Evolutionary conservation across 305 asterid genomes (phyloP).

Genomic region (Withania somnifera): DNA sequence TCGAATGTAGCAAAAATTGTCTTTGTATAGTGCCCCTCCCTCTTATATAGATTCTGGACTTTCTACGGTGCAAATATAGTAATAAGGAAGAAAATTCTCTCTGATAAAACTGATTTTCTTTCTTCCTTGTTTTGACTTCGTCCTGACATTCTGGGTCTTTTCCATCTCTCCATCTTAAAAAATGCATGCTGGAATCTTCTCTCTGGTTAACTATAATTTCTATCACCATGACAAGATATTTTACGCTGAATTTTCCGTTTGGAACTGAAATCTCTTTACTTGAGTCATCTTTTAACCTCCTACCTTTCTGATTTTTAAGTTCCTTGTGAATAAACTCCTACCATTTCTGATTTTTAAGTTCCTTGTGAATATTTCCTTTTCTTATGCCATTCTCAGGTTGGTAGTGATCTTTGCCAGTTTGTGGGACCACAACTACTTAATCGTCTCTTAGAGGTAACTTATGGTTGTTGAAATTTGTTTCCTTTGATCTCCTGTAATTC

Average conservation of each 20-base stretch:
- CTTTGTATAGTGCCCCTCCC: too few relatives aligned
- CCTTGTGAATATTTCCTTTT: background rate
- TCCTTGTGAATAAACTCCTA: background rate
- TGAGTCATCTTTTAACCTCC: background rate
- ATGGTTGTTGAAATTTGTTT: background rate
- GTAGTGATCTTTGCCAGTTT: slow-evolving; percentile 75
- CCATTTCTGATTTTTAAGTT: background rate
- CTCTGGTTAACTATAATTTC: background rate
- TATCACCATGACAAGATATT: background rate
- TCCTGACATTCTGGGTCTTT: background rate
- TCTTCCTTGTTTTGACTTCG: background rate
- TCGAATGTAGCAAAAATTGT: too few relatives aligned
- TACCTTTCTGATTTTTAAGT: background rate
- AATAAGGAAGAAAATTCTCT: background rate
- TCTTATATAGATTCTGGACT: too few relatives aligned
- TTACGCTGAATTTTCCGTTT: background rate
- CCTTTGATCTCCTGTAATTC: background rate
- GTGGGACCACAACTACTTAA: slow-evolving; percentile 70
- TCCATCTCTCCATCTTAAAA: background rate
- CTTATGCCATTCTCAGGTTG: slow-evolving; percentile 42
- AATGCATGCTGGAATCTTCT: background rate
- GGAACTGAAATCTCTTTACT: background rate
- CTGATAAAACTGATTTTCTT: background rate
- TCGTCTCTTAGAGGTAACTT: slow-evolving; percentile 55
- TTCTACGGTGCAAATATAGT: background rate